Percentiles rank a stretch among this genome's conserved stretches.
phyloP scores from a whole-genome alignment of 306 rosid species.

The Quercus alba region DNA sequence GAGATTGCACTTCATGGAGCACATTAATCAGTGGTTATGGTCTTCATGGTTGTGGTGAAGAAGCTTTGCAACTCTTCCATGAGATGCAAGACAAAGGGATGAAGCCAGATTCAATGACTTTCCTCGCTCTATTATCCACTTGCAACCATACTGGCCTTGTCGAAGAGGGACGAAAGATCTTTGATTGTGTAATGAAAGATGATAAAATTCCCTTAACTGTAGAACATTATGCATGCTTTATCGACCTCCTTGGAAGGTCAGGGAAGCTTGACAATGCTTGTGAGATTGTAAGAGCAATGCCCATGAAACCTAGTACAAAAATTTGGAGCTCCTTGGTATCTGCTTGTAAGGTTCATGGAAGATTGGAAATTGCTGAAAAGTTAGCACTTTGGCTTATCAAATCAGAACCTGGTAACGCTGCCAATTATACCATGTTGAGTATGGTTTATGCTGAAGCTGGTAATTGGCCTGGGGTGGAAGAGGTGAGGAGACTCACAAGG shows the following conservation, averaged over 20 bases:
- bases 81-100: conserved; percentile 55
- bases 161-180: conserved; percentile 46
- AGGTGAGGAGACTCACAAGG: conserved; percentile 41
- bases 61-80: conserved; percentile 45
- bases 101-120: conserved; percentile 43
- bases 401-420: conserved; percentile 56
- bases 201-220: conserved; percentile 24
- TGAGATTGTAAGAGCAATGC: conserved; percentile 45
- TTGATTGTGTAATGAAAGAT: conserved; percentile 30
- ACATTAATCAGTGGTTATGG: conserved; percentile 54
- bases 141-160: conserved; percentile 72
- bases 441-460: conserved; percentile 55
- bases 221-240: conserved; percentile 62
- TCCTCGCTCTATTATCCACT: conserved; percentile 57
- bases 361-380: conserved; percentile 48
- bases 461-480: conserved; percentile 54
- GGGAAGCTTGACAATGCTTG: conserved; percentile 64
- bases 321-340: conserved; percentile 68
- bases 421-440: conserved; percentile 49
- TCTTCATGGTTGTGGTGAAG: conserved; percentile 55
- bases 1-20: conserved; percentile 62
- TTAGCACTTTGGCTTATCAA: conserved; percentile 43
- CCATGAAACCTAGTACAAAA: conserved; percentile 52
- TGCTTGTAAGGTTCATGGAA: conserved; percentile 56
- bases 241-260: conserved; percentile 64